Conservation (phyloP, 164 flowering plant genomes). For the Santalum album region DNA sequence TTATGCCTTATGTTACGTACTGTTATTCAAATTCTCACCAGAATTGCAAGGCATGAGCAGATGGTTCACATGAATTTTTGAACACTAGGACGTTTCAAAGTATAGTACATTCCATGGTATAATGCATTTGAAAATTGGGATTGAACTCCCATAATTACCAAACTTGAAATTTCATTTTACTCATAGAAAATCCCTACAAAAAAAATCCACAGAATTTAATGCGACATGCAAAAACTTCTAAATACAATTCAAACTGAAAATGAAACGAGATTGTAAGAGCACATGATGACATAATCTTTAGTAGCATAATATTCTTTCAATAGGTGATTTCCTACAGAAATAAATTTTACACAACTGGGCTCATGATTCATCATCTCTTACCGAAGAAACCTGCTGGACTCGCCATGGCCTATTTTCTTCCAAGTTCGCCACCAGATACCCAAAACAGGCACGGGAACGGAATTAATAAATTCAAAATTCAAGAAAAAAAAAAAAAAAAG, state of each 20-base stretch:
- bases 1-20: too few species aligned
- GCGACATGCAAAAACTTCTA: too few species aligned
- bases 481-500: too few species aligned
- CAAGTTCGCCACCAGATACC: conserved; percentile 17
- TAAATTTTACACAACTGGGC: not conserved
- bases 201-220: too few species aligned
- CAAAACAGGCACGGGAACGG: conserved; percentile 2
- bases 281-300: not conserved
- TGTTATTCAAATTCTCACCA: too few species aligned
- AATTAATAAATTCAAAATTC: not conserved
- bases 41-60: too few species aligned
- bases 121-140: not conserved
- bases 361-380: conserved; percentile 22
- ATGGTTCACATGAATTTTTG: too few species aligned
- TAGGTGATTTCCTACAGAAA: not conserved
- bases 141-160: too few species aligned
- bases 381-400: conserved; percentile 70
- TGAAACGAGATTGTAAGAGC: too few species aligned
- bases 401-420: conserved; percentile 68
- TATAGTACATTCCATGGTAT: not conserved
- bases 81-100: not conserved
- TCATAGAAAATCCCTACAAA: too few species aligned
- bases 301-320: not conserved
- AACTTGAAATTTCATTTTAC: too few species aligned
- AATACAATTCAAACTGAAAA: too few species aligned